phyloP scores from a whole-genome alignment of 495 filamentous ascomycete species.

The Tricharina praecox region DNA sequence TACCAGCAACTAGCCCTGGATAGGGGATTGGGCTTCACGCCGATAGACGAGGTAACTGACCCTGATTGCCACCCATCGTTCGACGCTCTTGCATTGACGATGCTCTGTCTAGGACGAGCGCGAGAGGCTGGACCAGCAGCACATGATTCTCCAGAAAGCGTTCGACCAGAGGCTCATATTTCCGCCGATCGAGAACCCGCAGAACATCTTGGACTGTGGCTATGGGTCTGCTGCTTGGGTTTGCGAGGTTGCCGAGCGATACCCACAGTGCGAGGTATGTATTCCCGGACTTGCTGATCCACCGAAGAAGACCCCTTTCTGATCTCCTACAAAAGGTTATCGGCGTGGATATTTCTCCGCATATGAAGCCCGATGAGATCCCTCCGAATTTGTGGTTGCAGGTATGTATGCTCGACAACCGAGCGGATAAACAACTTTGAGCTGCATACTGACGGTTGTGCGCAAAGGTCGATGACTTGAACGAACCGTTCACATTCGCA shows the following conservation, averaged over 20 bases:
- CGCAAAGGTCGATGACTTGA: conserved; percentile 55
- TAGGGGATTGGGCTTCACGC: conserved; percentile 56
- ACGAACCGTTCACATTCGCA: conserved; percentile 56
- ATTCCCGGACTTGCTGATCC: conserved; percentile 5
- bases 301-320: neutral
- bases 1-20: conserved; percentile 63
- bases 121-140: conserved; percentile 53
- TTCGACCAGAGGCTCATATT: conserved; percentile 70
- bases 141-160: conserved; percentile 50
- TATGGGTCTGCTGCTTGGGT: conserved; percentile 52
- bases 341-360: conserved; percentile 64
- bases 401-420: conserved; percentile 9
- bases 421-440: neutral
- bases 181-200: conserved; percentile 41
- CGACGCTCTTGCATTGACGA: neutral
- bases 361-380: conserved; percentile 44
- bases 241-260: conserved; percentile 42
- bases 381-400: conserved; percentile 25
- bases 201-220: conserved; percentile 60
- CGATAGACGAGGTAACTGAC: conserved; percentile 85
- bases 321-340: conserved; percentile 42
- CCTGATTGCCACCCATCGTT: conserved; percentile 20
- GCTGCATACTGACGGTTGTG: neutral
- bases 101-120: conserved; percentile 50
- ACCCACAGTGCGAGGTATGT: conserved; percentile 60